Evolutionary conservation across 495 filamentous ascomycete genomes (phyloP).

Genomic region (Elasticomyces elasticus): DNA sequence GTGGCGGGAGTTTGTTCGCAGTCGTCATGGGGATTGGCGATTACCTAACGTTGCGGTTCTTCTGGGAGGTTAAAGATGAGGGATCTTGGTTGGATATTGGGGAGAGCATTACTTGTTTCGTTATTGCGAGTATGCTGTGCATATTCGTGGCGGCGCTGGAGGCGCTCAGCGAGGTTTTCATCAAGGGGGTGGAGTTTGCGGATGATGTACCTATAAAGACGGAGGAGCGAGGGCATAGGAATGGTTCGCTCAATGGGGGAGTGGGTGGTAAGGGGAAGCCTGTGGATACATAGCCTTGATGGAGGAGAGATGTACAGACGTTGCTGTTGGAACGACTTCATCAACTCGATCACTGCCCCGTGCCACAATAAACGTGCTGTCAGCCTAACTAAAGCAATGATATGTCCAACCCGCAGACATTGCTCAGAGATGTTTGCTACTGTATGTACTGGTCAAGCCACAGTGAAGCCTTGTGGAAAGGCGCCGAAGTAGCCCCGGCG

Average conservation of each 20-base stretch:
- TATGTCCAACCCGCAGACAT: too few species aligned
- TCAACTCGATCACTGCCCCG: too few species aligned
- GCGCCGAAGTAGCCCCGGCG: too few species aligned
- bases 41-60: slow-evolving; percentile 91
- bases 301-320: neutral
- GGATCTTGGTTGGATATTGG: slow-evolving; percentile 97
- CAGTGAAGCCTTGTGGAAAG: neutral
- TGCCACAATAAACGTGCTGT: too few species aligned
- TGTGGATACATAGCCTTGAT: neutral
- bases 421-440: neutral
- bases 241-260: slow-evolving; percentile 7
- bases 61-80: slow-evolving; percentile 92
- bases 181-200: slow-evolving; percentile 69
- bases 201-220: slow-evolving; percentile 5
- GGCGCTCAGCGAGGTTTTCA: slow-evolving; percentile 72
- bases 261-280: neutral
- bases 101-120: slow-evolving; percentile 87
- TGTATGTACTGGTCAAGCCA: neutral
- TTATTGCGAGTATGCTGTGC: slow-evolving; percentile 78
- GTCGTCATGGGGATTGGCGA: slow-evolving; percentile 84
- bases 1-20: slow-evolving; percentile 84
- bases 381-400: too few species aligned
- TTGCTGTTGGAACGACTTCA: too few species aligned
- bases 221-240: neutral
- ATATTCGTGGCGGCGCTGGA: slow-evolving; percentile 88